Conservation (phyloP, 2,329 filamentous ascomycete genomes). For the Aspergillus glaucus region DNA sequence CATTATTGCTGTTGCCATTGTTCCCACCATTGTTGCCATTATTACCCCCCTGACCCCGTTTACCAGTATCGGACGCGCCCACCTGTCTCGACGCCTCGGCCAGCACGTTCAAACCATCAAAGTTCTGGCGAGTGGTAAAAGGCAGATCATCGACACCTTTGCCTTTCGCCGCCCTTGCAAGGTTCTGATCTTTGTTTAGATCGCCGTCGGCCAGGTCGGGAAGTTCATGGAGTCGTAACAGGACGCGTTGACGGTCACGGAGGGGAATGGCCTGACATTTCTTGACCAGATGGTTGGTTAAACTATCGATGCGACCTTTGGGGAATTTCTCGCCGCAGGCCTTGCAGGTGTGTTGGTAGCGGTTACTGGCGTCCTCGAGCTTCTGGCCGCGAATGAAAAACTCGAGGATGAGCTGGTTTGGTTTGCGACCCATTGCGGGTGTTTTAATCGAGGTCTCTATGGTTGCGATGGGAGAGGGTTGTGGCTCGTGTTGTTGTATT, state of each 20-base stretch:
- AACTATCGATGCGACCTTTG: conserved; percentile 78
- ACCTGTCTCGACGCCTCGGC: conserved; percentile 83
- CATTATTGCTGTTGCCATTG: background rate
- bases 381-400: conserved; percentile 85
- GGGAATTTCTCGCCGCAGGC: conserved; percentile 82
- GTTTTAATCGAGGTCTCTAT: background rate
- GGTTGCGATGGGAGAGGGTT: background rate
- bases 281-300: conserved; percentile 76
- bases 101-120: conserved; percentile 77
- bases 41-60: conserved; percentile 22
- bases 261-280: conserved; percentile 75
- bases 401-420: conserved; percentile 76
- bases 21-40: background rate
- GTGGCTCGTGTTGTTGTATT: background rate
- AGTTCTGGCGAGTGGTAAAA: conserved; percentile 51
- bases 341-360: conserved; percentile 87
- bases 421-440: conserved; percentile 68
- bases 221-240: conserved; percentile 66
- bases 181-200: conserved; percentile 33
- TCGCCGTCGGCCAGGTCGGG: conserved; percentile 45
- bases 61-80: conserved; percentile 46
- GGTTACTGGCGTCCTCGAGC: conserved; percentile 81
- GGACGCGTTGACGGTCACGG: conserved; percentile 67
- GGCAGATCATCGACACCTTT: conserved; percentile 34
- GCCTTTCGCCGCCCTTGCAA: conserved; percentile 28